Percentiles rank a stretch among this genome's conserved stretches.
These are phyloP conservation scores for Lagerstroemia speciosa DNA, from an alignment of 345 rosid species.

Conservation along the genomic window DNA sequence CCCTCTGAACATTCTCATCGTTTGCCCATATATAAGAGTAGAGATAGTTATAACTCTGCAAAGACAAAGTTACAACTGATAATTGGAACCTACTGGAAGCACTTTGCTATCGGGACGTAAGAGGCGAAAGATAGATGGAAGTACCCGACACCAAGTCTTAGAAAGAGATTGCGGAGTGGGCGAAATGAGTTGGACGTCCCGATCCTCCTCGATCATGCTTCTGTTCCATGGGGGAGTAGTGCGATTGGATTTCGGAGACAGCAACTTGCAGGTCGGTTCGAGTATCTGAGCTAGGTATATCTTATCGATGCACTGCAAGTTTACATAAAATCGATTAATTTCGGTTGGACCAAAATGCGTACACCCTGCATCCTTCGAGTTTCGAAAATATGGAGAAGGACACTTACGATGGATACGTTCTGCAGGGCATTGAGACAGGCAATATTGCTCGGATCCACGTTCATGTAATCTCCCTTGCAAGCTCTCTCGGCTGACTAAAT, in stretches of 20 bases:
- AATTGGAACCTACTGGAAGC: neutral
- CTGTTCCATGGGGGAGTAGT: neutral
- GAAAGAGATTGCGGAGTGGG: neutral
- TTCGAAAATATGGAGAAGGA: no score
- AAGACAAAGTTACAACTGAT: no score
- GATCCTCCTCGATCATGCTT: neutral
- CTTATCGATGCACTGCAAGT: slow-evolving; percentile 9
- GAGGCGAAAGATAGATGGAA: no score
- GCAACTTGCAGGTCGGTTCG: neutral
- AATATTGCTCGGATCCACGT: slow-evolving; percentile 10
- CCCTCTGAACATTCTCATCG: slow-evolving; percentile 20
- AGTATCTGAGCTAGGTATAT: slow-evolving; percentile 10
- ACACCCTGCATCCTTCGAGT: no score
- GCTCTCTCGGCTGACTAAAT: slow-evolving; percentile 9
- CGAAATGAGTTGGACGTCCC: neutral
- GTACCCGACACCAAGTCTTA: slow-evolving; percentile 5
- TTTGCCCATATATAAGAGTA: slow-evolving; percentile 24
- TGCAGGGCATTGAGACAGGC: slow-evolving; percentile 6
- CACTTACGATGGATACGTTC: slow-evolving; percentile 7
- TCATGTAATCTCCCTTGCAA: slow-evolving; percentile 20
- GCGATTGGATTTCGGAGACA: slow-evolving; percentile 4
- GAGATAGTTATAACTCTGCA: slow-evolving; percentile 9
- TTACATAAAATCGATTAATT: no score
- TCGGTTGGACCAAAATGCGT: no score
- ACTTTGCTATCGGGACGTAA: neutral